Conservation (phyloP, 352 stramenopile species). For the Phytophthora vignae region DNA sequence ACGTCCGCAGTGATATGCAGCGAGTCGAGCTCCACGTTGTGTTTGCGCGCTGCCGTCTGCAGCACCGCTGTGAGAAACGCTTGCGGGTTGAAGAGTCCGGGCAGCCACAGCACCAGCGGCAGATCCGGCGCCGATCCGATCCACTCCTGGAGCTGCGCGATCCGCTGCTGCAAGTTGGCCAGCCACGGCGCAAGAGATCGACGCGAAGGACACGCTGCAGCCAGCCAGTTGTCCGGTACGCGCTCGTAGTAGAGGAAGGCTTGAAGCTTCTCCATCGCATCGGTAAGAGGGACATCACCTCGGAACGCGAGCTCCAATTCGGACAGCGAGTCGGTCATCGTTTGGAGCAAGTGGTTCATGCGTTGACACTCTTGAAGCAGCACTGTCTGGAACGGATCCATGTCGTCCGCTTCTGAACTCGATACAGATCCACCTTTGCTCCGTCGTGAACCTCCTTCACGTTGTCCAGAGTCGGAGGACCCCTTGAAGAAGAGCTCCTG, state of each 20-base stretch:
- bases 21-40: slow-evolving; percentile 86
- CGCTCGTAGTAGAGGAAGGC: slow-evolving; percentile 79
- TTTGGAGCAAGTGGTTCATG: slow-evolving; percentile 85
- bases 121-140: slow-evolving; percentile 75
- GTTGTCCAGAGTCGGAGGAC: slow-evolving; percentile 39
- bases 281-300: slow-evolving; percentile 90
- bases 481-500: slow-evolving; percentile 80
- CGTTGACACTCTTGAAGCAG: slow-evolving; percentile 91
- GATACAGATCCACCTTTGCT: slow-evolving; percentile 46
- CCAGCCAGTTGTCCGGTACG: slow-evolving; percentile 79
- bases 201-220: slow-evolving; percentile 80
- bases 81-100: slow-evolving; percentile 86
- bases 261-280: slow-evolving; percentile 88
- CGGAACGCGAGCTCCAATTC: slow-evolving; percentile 90
- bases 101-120: slow-evolving; percentile 85
- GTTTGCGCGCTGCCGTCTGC: slow-evolving; percentile 78
- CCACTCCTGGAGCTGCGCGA: slow-evolving; percentile 91
- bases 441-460: slow-evolving; percentile 21
- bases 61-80: slow-evolving; percentile 88
- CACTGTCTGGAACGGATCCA: slow-evolving; percentile 92
- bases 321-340: slow-evolving; percentile 80
- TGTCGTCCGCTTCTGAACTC: slow-evolving; percentile 61
- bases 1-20: slow-evolving; percentile 83
- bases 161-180: slow-evolving; percentile 84
- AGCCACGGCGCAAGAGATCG: slow-evolving; percentile 86